Conservation (phyloP, 1,284 basidiomycete species). For the Ceratobasidium sp. region DNA sequence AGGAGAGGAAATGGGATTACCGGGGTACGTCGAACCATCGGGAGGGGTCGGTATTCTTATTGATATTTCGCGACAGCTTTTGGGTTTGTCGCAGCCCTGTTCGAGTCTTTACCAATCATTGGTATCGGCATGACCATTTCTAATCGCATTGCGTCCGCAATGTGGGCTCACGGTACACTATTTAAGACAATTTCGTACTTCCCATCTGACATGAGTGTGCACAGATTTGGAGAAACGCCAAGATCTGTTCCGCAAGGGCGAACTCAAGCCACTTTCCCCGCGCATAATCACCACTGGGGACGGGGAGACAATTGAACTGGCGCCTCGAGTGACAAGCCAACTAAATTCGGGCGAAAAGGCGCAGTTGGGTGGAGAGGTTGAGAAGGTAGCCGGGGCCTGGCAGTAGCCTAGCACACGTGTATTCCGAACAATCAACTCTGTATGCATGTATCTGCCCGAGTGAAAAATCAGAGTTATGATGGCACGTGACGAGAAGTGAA, state of each 20-base stretch:
- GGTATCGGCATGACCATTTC: slow-evolving; percentile 86
- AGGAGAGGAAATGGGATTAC: slow-evolving; percentile 90
- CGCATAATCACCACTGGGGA: slow-evolving; percentile 43
- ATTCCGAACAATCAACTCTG: neutral
- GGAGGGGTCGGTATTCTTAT: too few species aligned
- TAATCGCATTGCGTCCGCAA: slow-evolving; percentile 88
- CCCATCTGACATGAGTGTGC: neutral
- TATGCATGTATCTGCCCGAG: neutral
- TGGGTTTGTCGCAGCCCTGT: slow-evolving; percentile 81
- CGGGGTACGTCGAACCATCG: slow-evolving; percentile 64
- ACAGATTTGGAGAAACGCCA: slow-evolving; percentile 83
- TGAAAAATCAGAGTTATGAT: slow-evolving; percentile 2
- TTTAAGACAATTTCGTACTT: neutral
- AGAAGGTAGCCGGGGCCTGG: slow-evolving; percentile 26
- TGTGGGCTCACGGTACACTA: slow-evolving; percentile 85
- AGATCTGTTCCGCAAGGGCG: slow-evolving; percentile 66
- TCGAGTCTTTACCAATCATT: slow-evolving; percentile 82
- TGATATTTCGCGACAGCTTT: slow-evolving; percentile 66
- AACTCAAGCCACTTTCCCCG: slow-evolving; percentile 57
- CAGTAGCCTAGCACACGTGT: slow-evolving; percentile 5
- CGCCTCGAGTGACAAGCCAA: slow-evolving; percentile 37
- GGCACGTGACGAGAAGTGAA: slow-evolving; percentile 33
- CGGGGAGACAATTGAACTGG: slow-evolving; percentile 43
- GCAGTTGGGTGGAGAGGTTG: neutral
- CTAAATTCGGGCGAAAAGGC: slow-evolving; percentile 36